phyloP scores from a whole-genome alignment of 441 rosid species.

The Pelargonium citronellum region DNA sequence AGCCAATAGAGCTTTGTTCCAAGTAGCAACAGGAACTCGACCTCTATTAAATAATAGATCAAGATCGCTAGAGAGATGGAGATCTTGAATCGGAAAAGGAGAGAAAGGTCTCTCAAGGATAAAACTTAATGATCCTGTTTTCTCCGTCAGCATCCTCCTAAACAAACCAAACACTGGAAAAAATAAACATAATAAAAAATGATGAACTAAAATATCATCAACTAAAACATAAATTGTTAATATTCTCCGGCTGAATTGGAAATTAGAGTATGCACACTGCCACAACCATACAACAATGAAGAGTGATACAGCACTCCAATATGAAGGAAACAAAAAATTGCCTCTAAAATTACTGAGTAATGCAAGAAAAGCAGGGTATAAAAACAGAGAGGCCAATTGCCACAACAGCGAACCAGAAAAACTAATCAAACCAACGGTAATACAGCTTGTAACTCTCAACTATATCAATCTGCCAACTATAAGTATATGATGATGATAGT shows the following conservation, averaged over 20 bases:
- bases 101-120: slow-evolving; percentile 82
- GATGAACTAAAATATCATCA: slow-evolving; percentile 21
- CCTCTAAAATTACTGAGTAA: background rate
- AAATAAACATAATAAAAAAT: slow-evolving; percentile 27
- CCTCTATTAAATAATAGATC: slow-evolving; percentile 73
- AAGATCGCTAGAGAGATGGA: slow-evolving; percentile 42
- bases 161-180: slow-evolving; percentile 41
- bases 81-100: slow-evolving; percentile 68
- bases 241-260: background rate
- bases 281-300: background rate
- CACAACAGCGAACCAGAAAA: background rate
- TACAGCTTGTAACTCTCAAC: background rate
- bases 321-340: background rate
- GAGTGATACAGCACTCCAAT: background rate
- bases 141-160: slow-evolving; percentile 65
- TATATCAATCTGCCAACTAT: background rate
- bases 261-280: background rate
- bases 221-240: background rate
- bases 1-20: slow-evolving; percentile 50
- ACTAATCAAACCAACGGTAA: background rate
- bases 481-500: background rate
- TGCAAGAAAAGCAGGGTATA: no score
- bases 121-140: slow-evolving; percentile 55
- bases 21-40: slow-evolving; percentile 61
- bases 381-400: background rate